Conservation (phyloP, 805 yeast species). For the Candida caryicola region DNA sequence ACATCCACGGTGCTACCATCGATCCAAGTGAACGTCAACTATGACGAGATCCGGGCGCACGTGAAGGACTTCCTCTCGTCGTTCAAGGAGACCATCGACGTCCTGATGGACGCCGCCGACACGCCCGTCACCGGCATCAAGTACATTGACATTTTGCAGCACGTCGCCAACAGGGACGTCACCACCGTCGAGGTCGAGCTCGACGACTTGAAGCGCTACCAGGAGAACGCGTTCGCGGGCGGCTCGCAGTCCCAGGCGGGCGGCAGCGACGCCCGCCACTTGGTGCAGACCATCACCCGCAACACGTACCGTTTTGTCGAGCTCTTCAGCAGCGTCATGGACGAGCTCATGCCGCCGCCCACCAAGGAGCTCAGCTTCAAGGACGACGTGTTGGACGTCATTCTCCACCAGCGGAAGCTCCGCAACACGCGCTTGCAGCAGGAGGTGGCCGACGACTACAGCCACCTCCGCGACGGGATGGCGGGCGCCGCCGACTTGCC, state of each 20-base stretch:
- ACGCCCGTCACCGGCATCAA: constrained; percentile 35
- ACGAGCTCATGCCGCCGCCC: constrained; percentile 83
- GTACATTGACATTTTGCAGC: constrained; percentile 70
- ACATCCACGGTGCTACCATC: constrained; percentile 51
- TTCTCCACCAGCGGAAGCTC: constrained; percentile 82
- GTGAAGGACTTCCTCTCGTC: constrained; percentile 66
- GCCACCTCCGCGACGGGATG: constrained; percentile 39
- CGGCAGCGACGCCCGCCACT: constrained; percentile 13
- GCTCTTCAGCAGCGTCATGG: constrained; percentile 70
- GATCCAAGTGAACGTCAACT: constrained; percentile 69
- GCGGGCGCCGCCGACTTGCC: constrained; percentile 19
- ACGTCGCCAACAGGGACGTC: constrained; percentile 78
- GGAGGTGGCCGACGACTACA: constrained; percentile 62
- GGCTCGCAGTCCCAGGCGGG: constrained; percentile 14
- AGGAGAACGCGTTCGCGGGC: constrained; percentile 38
- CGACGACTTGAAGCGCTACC: constrained; percentile 78
- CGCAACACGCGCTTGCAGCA: constrained; percentile 72
- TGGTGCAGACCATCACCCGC: constrained; percentile 59
- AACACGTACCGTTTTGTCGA: constrained; percentile 82
- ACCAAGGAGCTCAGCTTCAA: constrained; percentile 72
- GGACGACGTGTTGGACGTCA: constrained; percentile 91
- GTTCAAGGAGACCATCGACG: constrained; percentile 44
- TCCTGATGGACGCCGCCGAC: constrained; percentile 2
- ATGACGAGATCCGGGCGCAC: constrained; percentile 56
- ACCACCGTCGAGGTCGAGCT: constrained; percentile 70